Evolutionary conservation across 805 yeast genomes (phyloP), one percentile per base, ranked within the genome.

Genomic region (Ogataea pignaliae): DNA sequence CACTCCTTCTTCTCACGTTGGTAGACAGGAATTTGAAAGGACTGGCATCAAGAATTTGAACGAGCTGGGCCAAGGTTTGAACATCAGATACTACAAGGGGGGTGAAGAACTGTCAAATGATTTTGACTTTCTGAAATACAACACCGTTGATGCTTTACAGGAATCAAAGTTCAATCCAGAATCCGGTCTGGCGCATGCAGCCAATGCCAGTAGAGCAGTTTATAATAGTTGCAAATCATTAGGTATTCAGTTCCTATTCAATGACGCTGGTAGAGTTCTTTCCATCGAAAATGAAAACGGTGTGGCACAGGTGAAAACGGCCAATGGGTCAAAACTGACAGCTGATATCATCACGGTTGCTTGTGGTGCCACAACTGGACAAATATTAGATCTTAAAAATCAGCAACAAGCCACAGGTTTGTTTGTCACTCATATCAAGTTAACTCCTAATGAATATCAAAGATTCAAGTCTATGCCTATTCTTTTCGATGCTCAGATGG

Each of bases 181-280:
- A 21, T 63, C 72, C 14, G 78, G 76, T 0, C 63, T 59, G 34
- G 76, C 69, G 0, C 68, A 69, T 43, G 69, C 78, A 12, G 67
- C 70, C 3, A 64, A 70, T 28, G 58, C 76, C 1, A 46, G 70
- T 40, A 46, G 43, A 11, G 63, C 59, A 1, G 61, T 69, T 13
- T 64, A 66, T 38, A 39, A 52, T 8, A 57, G 58, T 39, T 59
- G 65, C 33, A 35, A 45, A 10, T 29, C 40, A n/a, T 41, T 56
- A 8, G 73, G 73, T 5, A 73, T 68, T 18, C 41, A 53, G 30
- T 70, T 69, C 37, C 48, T 47, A 1, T 66, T 68, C 55, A 72
- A 71, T 1, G 40, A 39, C 3, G 44, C 45, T 2, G 72, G 71
- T 1, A 41, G 48, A 11, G 64, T 62, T 10, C 38, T 41, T 1